Conservation (phyloP, 805 yeast genomes). For the Candida coleopterorum region DNA sequence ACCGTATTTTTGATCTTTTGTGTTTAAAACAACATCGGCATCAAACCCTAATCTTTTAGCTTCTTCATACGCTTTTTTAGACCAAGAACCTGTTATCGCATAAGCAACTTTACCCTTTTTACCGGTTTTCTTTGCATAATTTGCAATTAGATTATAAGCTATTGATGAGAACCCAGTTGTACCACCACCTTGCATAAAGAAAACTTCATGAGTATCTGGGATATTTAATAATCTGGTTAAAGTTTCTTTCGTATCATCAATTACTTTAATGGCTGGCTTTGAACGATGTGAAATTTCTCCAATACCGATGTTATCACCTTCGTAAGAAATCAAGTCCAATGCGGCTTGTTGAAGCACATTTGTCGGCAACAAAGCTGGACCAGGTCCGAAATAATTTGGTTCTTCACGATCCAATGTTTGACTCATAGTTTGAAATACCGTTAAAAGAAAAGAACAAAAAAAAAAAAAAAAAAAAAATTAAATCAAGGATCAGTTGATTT, state of each 20-base stretch:
- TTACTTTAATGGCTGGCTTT: slow-evolving; percentile 68
- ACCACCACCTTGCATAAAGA: slow-evolving; percentile 97
- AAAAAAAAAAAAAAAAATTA: too few relatives aligned
- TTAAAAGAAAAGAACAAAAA: too few relatives aligned
- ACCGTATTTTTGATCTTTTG: slow-evolving; percentile 59
- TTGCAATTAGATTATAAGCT: slow-evolving; percentile 76
- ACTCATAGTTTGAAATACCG: too few relatives aligned
- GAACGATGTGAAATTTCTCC: slow-evolving; percentile 98
- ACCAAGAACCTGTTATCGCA: slow-evolving; percentile 92
- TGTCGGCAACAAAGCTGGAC: slow-evolving; percentile 91
- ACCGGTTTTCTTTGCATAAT: slow-evolving; percentile 66
- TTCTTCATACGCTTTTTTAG: slow-evolving; percentile 82
- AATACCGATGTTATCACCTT: slow-evolving; percentile 72
- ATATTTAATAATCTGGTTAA: slow-evolving; percentile 61
- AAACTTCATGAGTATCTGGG: slow-evolving; percentile 91
- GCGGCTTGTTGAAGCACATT: slow-evolving; percentile 85
- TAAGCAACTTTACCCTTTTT: slow-evolving; percentile 79
- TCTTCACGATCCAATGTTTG: slow-evolving; percentile 52
- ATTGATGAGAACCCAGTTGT: slow-evolving; percentile 91
- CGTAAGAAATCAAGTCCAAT: slow-evolving; percentile 67
- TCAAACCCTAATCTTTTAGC: slow-evolving; percentile 79
- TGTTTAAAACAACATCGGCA: slow-evolving; percentile 61
- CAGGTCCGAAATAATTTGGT: slow-evolving; percentile 94
- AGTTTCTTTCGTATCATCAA: slow-evolving; percentile 69
- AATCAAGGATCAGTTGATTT: too few relatives aligned